Evolutionary conservation across 2,329 filamentous ascomycete species (phyloP).

Genomic region (Elsinoe ampelina): DNA sequence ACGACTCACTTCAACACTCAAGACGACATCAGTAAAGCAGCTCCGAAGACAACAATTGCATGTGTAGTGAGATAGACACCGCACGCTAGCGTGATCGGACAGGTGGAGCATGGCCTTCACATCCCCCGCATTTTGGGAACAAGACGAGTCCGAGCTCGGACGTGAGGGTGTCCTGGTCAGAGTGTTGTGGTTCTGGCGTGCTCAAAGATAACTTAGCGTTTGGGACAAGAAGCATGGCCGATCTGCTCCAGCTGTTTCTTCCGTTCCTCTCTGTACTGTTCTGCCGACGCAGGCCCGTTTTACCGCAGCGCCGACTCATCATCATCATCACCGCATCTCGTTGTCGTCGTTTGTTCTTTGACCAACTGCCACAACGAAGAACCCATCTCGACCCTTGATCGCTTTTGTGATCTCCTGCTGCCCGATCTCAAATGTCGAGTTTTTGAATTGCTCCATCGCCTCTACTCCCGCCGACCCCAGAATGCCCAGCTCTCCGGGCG

Average conservation of each 20-base stretch:
- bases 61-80: neutral
- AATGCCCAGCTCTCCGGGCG: slow-evolving; percentile 11
- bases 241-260: no score
- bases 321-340: slow-evolving; percentile 7
- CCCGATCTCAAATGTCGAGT: slow-evolving; percentile 5
- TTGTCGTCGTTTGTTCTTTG: slow-evolving; percentile 2
- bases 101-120: neutral
- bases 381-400: neutral
- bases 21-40: neutral
- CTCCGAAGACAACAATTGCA: neutral
- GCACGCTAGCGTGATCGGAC: neutral
- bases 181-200: no score
- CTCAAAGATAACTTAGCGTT: no score
- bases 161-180: neutral
- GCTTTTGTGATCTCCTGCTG: neutral
- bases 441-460: neutral
- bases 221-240: no score
- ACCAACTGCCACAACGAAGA: slow-evolving; percentile 9
- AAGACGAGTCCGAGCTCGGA: neutral
- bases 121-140: neutral
- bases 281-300: slow-evolving; percentile 5
- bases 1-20: no score
- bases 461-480: slow-evolving; percentile 2
- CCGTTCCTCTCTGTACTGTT: neutral
- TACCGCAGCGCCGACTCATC: slow-evolving; percentile 6